Percentiles rank a stretch among this genome's conserved stretches.
Evolutionary conservation across 164 flowering plant genomes (phyloP).

Genomic region (Warburgia ugandensis): DNA sequence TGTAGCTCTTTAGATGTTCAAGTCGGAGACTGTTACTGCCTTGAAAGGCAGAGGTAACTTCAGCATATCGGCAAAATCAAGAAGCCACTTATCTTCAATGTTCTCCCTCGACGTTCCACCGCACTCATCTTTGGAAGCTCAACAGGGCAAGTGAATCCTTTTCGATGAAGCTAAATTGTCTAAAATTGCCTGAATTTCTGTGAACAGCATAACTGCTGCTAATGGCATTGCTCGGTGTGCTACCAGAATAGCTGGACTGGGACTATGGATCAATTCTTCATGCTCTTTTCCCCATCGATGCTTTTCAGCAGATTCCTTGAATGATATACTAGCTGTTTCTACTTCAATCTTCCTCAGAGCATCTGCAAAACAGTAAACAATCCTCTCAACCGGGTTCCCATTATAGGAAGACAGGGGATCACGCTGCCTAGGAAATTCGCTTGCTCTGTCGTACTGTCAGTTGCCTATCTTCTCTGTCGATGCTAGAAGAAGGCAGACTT

Average conservation of each 20-base stretch:
- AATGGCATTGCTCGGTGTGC: conserved; percentile 28
- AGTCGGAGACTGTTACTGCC: conserved; percentile 21
- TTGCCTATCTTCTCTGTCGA: conserved; percentile 41
- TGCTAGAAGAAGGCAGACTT: conserved; percentile 35
- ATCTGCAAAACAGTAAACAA: conserved; percentile 39
- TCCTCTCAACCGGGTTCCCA: conserved; percentile 38
- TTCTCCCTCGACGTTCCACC: no score
- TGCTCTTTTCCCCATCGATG: conserved; percentile 1
- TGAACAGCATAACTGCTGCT: conserved; percentile 25
- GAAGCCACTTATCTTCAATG: no score
- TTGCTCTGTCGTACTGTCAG: conserved; percentile 38
- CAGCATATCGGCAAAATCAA: no score
- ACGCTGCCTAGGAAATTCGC: conserved; percentile 29
- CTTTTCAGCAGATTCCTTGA: conserved; percentile 11
- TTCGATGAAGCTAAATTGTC: conserved; percentile 29
- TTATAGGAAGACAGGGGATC: conserved; percentile 23
- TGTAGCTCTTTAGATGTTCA: conserved; percentile 30
- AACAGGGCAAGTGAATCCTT: conserved; percentile 28
- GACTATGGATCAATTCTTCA: conserved; percentile 17
- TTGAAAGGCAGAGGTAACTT: conserved; percentile 28
- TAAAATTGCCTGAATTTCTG: conserved; percentile 44
- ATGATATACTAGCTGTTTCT: conserved; percentile 28
- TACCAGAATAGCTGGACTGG: conserved; percentile 15
- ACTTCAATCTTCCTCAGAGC: conserved; percentile 46
- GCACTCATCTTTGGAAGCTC: conserved; percentile 46